Evolutionary conservation across 2,329 filamentous ascomycete species (phyloP), one percentile per base, ranked within the genome.

Genomic region (Onygenales sp.): DNA sequence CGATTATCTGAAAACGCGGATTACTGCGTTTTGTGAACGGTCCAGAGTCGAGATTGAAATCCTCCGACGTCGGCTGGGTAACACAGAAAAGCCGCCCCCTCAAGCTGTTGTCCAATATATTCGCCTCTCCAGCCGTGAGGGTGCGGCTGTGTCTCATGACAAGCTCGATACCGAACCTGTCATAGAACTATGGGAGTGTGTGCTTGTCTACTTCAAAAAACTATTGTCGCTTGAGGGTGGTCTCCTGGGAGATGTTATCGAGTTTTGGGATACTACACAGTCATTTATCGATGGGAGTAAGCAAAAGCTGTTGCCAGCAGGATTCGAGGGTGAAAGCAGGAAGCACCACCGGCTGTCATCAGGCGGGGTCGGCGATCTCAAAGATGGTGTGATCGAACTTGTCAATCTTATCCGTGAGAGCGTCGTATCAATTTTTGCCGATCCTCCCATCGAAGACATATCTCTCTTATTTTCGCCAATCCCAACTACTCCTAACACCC

Each of bases 11-110:
- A 96, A 93, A 69, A 84, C 84, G 59, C 94, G 88, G 66, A 92
- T 97, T 51, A 81, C 83, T 43, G 77, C 80, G 0, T 86, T 85
- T 11, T 89, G 89, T 51, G 90, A 97, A 58, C 83, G 90, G n/a
- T 85, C 87, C 51, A 88, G 87, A 66, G 83, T 95, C 14, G 92
- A 98, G 69, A 90, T 97, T 59, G 93, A 98, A 68, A 86, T 97
- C 27, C 74, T 95, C 47, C 83, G 93, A 50, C 82, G 94, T 55
- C 83, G 88, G 56, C 78, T 98, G 36, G 88, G 88, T 8, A 84
- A 80, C 59, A 79, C 75, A 14, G 86, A 90, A 39, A 86, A 86
- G 60, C 89, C 89, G 1, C 81, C 79, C 9, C 74, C 84, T 14
- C 82, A 85, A 56, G 74, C 78, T 2, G 79, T 91, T 36, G 89